Evolutionary conservation across 2,329 filamentous ascomycete genomes (phyloP).

Genomic region (Fusarium papillatum): DNA sequence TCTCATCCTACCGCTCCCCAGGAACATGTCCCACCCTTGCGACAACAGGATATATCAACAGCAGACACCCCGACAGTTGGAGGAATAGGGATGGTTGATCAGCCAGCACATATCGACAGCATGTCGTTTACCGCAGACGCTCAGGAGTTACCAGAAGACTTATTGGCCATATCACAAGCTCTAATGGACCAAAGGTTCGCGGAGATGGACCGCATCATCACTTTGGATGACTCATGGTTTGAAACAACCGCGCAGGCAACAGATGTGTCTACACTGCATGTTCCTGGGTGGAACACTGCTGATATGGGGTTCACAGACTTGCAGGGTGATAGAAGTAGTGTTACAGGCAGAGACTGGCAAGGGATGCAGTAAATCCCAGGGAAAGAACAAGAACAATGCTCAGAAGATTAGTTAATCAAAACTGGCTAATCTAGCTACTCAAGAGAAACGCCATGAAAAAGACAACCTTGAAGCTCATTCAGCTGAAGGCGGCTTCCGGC

Average conservation of each 20-base stretch:
- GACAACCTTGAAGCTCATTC: not conserved
- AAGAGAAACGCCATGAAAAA: not conserved
- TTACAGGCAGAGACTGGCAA: not conserved
- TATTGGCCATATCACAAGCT: conserved; percentile 2
- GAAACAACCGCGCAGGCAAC: not conserved
- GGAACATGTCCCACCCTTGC: not conserved
- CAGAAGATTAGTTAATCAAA: not conserved
- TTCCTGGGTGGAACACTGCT: not conserved
- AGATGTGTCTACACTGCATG: not conserved
- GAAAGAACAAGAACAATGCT: not conserved
- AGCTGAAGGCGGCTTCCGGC: conserved; percentile 4
- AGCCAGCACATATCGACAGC: not conserved
- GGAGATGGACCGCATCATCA: conserved; percentile 3
- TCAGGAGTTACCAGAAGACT: not conserved
- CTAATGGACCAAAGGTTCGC: conserved; percentile 10
- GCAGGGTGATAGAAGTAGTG: not conserved
- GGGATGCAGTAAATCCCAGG: not conserved
- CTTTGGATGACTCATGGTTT: conserved; percentile 4
- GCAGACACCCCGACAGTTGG: not conserved
- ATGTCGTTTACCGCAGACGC: not conserved
- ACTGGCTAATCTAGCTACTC: not conserved
- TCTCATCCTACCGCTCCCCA: not conserved
- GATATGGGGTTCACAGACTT: not conserved
- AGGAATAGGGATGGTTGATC: not conserved
- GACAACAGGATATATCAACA: not conserved